Base-by-base conservation (phyloP, 2,329 filamentous ascomycete genomes). In the Cryphonectria japonica region DNA sequence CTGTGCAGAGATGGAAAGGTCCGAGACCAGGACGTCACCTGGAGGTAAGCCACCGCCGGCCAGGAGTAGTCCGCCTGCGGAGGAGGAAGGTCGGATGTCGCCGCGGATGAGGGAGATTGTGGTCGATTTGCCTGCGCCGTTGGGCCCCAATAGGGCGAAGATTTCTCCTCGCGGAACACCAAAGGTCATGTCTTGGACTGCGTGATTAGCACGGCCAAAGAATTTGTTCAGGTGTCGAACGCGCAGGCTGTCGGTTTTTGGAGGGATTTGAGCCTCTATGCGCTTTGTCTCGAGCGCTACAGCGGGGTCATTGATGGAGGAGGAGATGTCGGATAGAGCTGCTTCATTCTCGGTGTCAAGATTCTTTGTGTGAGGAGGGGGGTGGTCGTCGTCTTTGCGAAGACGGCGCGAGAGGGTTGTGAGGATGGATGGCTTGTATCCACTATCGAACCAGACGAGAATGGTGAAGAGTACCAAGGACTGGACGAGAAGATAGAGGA, bases 111-210 rank as follows among this genome's bases (percentile, higher is more conserved):
- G 84, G 1, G 91, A 93, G 75, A 98, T 97, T 0, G 92, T 97
- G 0, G 94, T 97, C 0, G 91, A 94, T 77, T 98, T 98, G 70
- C 95, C 95, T 1, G 95, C 95, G 34, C 95, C 94, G 77, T 97
- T 97, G 22, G 95, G 94, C 0, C 95, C 95, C 0, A 98, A 87
- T 0, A 98, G 86, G 0, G 94, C 94, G 80, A 97, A 97, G 0
- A 97, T 92, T 78, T 97, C 92, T 66, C 93, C 92, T 65, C 88
- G 89, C 22, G 88, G 87, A 43, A 98, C 91, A 26, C 92, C 91
- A 76, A 98, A 97, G 0, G 92, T 93, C 59, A 97, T 88, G 76
- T 97, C 93, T 75, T 97, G 91, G n/a, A 98, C 94, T 11, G 71
- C 71, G n/a, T 71, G 71, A 22, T 73, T 73, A 63, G 69, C 43